Conservation (phyloP, 768 basidiomycete species). For the Leccinum fibrillosum region DNA sequence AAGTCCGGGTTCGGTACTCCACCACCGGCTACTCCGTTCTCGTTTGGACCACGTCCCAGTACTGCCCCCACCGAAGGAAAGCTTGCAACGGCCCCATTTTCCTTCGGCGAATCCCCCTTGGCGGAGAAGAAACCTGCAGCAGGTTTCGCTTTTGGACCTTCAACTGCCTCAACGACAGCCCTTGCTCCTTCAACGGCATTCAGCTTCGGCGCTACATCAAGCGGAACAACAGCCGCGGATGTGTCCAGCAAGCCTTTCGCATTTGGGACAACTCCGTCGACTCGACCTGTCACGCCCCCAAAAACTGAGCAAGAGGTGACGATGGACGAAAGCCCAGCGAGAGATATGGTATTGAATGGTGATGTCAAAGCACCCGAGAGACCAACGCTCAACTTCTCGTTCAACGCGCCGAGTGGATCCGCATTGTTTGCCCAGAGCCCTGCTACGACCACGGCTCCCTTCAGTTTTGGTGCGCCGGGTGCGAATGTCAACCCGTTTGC, state of each 20-base stretch:
- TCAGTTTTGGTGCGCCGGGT: slow-evolving; percentile 32
- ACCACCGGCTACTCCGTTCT: slow-evolving; percentile 34
- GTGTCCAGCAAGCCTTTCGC: slow-evolving; percentile 50
- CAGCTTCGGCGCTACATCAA: slow-evolving; percentile 45
- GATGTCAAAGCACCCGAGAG: slow-evolving; percentile 35
- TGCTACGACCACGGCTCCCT: slow-evolving; percentile 30
- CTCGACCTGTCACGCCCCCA: slow-evolving; percentile 64
- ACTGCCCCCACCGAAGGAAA: slow-evolving; percentile 25
- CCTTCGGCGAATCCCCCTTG: slow-evolving; percentile 34
- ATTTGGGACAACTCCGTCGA: slow-evolving; percentile 44
- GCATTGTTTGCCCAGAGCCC: slow-evolving; percentile 36
- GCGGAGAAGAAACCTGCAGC: slow-evolving; percentile 35
- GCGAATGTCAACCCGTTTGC: slow-evolving; percentile 45
- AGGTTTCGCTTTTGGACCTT: slow-evolving; percentile 42
- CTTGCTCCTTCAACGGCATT: slow-evolving; percentile 36
- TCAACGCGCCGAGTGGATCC: slow-evolving; percentile 37
- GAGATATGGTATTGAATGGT: slow-evolving; percentile 51
- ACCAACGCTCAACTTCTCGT: slow-evolving; percentile 48
- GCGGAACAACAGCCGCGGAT: slow-evolving; percentile 36
- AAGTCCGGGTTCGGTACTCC: slow-evolving; percentile 42
- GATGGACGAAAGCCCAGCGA: slow-evolving; percentile 81
- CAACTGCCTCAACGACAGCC: slow-evolving; percentile 33
- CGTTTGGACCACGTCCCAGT: slow-evolving; percentile 38
- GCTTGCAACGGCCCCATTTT: slow-evolving; percentile 15
- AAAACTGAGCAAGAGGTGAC: slow-evolving; percentile 62